These are phyloP conservation scores for Aureobasidium sp. DNA, from an alignment of 2,329 filamentous ascomycete species.

Conservation along the genomic window DNA sequence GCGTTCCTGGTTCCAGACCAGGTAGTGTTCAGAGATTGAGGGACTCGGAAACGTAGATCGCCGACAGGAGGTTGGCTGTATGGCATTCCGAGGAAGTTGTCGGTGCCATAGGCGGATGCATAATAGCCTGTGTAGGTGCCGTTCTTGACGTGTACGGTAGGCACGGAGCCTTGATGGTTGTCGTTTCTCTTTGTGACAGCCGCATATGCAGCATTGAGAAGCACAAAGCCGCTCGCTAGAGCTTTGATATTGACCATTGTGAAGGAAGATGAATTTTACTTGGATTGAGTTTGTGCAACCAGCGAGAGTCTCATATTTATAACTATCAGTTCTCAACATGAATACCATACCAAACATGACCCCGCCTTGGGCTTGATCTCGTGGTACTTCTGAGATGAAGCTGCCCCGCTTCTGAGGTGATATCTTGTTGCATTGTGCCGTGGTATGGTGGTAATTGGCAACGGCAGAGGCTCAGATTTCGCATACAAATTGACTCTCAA, in stretches of 20 bases:
- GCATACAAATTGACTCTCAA: not conserved
- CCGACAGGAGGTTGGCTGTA: conserved; percentile 49
- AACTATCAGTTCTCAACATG: not conserved
- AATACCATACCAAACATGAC: not conserved
- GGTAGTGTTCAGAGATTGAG: conserved; percentile 40
- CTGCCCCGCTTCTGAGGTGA: not conserved
- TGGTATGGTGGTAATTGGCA: not conserved
- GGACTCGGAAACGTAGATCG: conserved; percentile 44
- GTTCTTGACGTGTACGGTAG: conserved; percentile 32
- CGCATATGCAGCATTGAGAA: not conserved
- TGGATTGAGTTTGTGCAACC: not conserved
- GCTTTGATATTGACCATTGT: not conserved
- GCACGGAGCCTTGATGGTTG: conserved; percentile 12
- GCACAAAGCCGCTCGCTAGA: not conserved
- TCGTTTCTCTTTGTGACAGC: not conserved
- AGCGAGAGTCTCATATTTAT: not conserved
- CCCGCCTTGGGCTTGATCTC: not conserved
- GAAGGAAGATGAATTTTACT: not conserved
- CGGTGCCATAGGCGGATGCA: conserved; percentile 36
- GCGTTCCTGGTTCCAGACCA: conserved; percentile 37
- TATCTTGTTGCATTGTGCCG: not conserved
- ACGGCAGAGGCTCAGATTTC: not conserved
- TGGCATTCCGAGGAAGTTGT: conserved; percentile 48
- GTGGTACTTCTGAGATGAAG: not conserved
- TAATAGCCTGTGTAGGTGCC: conserved; percentile 40